phyloP scores from a whole-genome alignment of 2,329 filamentous ascomycete genomes.

The Arthrobotrys megalospora region DNA sequence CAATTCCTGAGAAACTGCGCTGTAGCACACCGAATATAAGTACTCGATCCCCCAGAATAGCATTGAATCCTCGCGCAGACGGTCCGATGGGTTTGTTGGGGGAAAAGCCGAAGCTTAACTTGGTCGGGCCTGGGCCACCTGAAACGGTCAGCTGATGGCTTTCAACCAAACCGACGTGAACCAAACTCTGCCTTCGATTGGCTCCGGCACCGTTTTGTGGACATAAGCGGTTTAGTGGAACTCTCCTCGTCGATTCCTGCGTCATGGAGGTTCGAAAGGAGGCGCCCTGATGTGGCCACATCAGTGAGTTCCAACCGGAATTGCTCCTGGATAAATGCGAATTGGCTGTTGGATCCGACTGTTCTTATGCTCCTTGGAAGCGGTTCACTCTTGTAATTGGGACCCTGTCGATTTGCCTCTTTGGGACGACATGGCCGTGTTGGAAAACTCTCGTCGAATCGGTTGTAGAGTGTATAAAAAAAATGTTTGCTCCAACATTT shows the following conservation, averaged over 20 bases:
- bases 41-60: background rate
- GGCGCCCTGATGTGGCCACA: constrained; percentile 6
- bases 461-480: too few species aligned
- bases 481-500: too few species aligned
- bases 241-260: background rate
- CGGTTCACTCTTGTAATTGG: too few species aligned
- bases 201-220: background rate
- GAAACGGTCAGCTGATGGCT: constrained; percentile 45
- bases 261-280: constrained; percentile 14
- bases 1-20: background rate
- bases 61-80: constrained; percentile 15
- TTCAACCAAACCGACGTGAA: constrained; percentile 32
- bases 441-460: too few species aligned
- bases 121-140: constrained; percentile 33
- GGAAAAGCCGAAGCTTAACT: constrained; percentile 30
- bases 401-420: too few species aligned
- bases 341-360: too few species aligned
- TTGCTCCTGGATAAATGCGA: background rate
- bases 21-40: constrained; percentile 10
- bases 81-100: constrained; percentile 42
- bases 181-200: constrained; percentile 30
- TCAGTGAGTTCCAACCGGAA: constrained; percentile 21
- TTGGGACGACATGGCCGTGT: too few species aligned
- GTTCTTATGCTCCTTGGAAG: too few species aligned
- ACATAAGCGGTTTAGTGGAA: background rate